These are phyloP conservation scores for Globisporangium viniferum DNA, from an alignment of 352 stramenopile species.

Conservation along the genomic window DNA sequence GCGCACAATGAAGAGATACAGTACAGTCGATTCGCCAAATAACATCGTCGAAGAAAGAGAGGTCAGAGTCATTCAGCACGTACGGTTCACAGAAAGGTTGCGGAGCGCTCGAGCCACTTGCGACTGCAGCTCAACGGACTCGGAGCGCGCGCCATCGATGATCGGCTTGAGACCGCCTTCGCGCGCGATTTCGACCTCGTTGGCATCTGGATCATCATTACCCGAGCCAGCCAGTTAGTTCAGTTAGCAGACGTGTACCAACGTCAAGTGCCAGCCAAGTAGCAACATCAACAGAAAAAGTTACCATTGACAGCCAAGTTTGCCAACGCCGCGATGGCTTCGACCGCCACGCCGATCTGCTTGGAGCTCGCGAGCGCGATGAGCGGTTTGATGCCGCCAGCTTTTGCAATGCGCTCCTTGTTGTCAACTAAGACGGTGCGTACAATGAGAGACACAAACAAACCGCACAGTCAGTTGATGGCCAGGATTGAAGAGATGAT, in stretches of 20 bases:
- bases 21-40: neutral
- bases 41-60: neutral
- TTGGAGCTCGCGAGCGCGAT: conserved; percentile 79
- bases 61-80: conserved; percentile 20
- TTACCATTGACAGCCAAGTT: conserved; percentile 94
- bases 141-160: conserved; percentile 76
- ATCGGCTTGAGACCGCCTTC: conserved; percentile 89
- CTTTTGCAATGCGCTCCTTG: conserved; percentile 91
- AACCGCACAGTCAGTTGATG: neutral
- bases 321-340: conserved; percentile 92
- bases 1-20: neutral
- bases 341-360: conserved; percentile 83
- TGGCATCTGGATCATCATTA: conserved; percentile 59
- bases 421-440: conserved; percentile 69
- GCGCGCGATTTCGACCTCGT: conserved; percentile 89
- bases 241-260: neutral
- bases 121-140: conserved; percentile 84
- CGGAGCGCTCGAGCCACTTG: conserved; percentile 89
- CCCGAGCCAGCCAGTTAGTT: neutral
- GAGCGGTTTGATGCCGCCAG: conserved; percentile 86
- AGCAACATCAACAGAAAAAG: neutral
- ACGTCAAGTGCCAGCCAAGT: neutral
- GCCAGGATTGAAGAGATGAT: neutral
- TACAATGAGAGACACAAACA: neutral
- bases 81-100: conserved; percentile 93